Evolutionary conservation across 306 rosid genomes (phyloP).

Genomic region (Dryas alaskensis): DNA sequence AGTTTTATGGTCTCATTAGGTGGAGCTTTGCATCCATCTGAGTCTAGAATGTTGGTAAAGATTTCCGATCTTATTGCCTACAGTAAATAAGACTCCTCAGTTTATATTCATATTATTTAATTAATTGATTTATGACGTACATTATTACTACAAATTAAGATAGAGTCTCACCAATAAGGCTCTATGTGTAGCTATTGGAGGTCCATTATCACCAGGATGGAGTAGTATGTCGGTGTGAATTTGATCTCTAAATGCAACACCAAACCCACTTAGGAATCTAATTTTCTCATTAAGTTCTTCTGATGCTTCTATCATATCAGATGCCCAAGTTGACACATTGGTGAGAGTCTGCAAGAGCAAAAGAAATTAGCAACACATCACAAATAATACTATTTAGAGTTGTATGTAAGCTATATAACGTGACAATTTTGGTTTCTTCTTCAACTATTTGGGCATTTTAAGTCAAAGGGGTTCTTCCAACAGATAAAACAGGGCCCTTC

Average conservation of each 20-base stretch:
- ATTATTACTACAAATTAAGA: background rate
- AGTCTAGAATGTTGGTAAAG: slow-evolving; percentile 67
- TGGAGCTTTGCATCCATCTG: slow-evolving; percentile 65
- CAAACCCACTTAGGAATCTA: slow-evolving; percentile 45
- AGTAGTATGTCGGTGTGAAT: slow-evolving; percentile 66
- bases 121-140: too few species aligned
- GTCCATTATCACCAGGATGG: slow-evolving; percentile 44
- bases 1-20: slow-evolving; percentile 41
- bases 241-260: slow-evolving; percentile 47
- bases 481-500: background rate
- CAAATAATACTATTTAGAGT: background rate
- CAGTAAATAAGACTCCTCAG: background rate
- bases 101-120: background rate
- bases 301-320: slow-evolving; percentile 26
- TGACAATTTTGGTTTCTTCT: too few species aligned
- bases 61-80: slow-evolving; percentile 80
- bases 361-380: background rate
- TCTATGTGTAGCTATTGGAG: slow-evolving; percentile 68
- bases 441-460: too few species aligned
- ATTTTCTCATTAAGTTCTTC: slow-evolving; percentile 46
- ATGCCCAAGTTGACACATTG: slow-evolving; percentile 45
- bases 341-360: slow-evolving; percentile 40
- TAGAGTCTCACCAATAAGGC: slow-evolving; percentile 39
- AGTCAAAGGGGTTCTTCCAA: too few species aligned
- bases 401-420: background rate